Evolutionary conservation across 2,329 filamentous ascomycete species (phyloP).

Genomic region (Fusarium piperis): DNA sequence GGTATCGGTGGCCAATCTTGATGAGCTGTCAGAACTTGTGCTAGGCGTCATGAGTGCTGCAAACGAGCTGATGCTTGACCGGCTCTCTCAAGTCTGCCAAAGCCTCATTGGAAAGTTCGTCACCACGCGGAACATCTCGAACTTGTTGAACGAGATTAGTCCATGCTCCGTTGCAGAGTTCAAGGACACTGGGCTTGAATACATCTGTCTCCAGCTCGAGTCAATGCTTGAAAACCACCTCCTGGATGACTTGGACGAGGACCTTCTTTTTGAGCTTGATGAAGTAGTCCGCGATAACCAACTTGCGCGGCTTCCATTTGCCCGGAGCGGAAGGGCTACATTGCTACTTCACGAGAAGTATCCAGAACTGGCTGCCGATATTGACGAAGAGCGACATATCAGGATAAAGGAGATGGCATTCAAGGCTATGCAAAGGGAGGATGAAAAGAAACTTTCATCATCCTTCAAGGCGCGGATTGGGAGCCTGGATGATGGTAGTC

Average conservation of each 20-base stretch:
- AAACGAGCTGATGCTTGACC: slow-evolving; percentile 95
- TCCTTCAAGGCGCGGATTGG: slow-evolving; percentile 70
- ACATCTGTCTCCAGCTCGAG: slow-evolving; percentile 91
- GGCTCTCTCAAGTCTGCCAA: slow-evolving; percentile 90
- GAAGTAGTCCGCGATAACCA: slow-evolving; percentile 84
- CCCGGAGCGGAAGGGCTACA: slow-evolving; percentile 78
- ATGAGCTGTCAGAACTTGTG: slow-evolving; percentile 88
- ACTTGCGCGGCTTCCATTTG: slow-evolving; percentile 78
- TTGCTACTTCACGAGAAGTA: slow-evolving; percentile 70
- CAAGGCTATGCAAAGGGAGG: slow-evolving; percentile 68
- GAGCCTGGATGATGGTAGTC: slow-evolving; percentile 70
- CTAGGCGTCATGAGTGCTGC: slow-evolving; percentile 90
- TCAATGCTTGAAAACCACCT: slow-evolving; percentile 90
- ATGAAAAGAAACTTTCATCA: slow-evolving; percentile 69
- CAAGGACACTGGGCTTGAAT: slow-evolving; percentile 88
- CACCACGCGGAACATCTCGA: slow-evolving; percentile 86
- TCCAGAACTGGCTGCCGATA: slow-evolving; percentile 69
- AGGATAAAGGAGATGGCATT: slow-evolving; percentile 82
- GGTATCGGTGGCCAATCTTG: slow-evolving; percentile 74
- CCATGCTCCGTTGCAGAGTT: slow-evolving; percentile 86
- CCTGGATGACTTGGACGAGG: slow-evolving; percentile 84
- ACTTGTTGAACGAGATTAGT: slow-evolving; percentile 85
- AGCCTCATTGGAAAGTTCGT: slow-evolving; percentile 83
- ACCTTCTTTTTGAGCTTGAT: slow-evolving; percentile 84
- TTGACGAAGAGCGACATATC: slow-evolving; percentile 74